Evolutionary conservation across 2,329 filamentous ascomycete species (phyloP), one percentile per base, ranked within the genome.

Genomic region (Xylaria sp.): DNA sequence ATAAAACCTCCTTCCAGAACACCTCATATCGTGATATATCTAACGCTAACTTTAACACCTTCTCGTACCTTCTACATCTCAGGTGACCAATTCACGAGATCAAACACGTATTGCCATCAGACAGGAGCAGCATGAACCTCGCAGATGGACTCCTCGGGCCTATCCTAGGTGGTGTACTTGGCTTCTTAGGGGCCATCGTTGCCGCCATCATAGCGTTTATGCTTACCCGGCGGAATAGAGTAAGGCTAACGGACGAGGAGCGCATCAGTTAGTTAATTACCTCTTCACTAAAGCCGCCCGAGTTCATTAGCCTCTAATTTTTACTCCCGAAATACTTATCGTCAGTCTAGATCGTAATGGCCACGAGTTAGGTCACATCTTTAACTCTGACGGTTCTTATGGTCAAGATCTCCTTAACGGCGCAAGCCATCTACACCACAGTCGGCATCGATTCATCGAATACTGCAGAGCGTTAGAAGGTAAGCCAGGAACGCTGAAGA

Each of bases 61-160:
- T n/a, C 32, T 34, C 32, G 9, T 9, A 4, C 32, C 4, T 34
- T 34, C 32, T 9, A 34, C 32, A 34, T 34, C 36, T 42, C 12
- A 7, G 5, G 36, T 42, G 36, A 42, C 36, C 36, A 9, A 14
- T 9, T 42, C 12, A 42, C 14, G 5, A 42, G 39, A 42, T 42
- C 39, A 42, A 17, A 42, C 14, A 36, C 39, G 12, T 42, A 42
- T 32, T 51, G 30, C 21, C 12, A 11, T 36, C 21, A 21, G n/a
- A 30, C 19, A 9, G 5, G 39, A 47, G 7, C 55, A 14, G 8
- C 21, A 63, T 63, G 61, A 50, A 19, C n/a, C 21, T 57, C 24
- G 51, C 61, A 64, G 61, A 64, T 19, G 61, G 61, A 2, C 61
- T 64, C 24, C 19, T 64, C 1, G 51, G 51, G 12, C 61, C 61